Evolutionary conservation across 306 rosid species (phyloP), one percentile per base, ranked within the genome.

Genomic region (Arachis stenosperma): DNA sequence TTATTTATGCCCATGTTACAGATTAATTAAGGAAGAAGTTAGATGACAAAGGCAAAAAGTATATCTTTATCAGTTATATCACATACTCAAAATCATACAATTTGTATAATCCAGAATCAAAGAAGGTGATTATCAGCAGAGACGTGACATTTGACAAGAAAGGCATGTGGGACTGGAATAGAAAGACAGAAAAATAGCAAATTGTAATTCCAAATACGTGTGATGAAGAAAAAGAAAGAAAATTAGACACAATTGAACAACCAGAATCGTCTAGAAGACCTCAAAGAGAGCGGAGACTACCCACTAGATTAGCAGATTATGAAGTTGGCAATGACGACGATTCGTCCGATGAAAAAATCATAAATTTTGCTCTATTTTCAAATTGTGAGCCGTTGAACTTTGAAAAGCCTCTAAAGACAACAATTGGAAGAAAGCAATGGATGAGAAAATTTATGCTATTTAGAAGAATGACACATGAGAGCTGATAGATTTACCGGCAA

Each of bases 401-500:
- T 6, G 5, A 5, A 6, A 42, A 42, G 46, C 46, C 0, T 6
- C 46, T 5, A 8, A 42, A 5, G 46, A 42, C 5, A 1, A 42
- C 1, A 4, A 5, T 42, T 42, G 7, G 7, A 42, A 1, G 6
- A 42, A 42, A 42, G 46, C 9, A 5, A 42, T 42, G 7, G 46
- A 42, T 5, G 9, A 42, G 8, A 1, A 42, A 42, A 4, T 3
- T 42, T 6, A 42, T 4, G 0, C 46, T 3, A 42, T 42, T 42
- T 4, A 42, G 46, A 42, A 42, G 2, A 42, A 42, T 42, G 7
- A 42, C 8, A 42, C 7, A 0, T 42, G 0, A 5, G 7, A 42
- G 46, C 1, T 42, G 1, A 0, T 6, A 5, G 8, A 42, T 0
- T 5, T 42, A 1, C 7, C 8, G 0, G 7, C 6, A 4, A 1